These are phyloP conservation scores for Fusarium buxicola DNA, from an alignment of 2,329 filamentous ascomycete species.

Conservation along the genomic window DNA sequence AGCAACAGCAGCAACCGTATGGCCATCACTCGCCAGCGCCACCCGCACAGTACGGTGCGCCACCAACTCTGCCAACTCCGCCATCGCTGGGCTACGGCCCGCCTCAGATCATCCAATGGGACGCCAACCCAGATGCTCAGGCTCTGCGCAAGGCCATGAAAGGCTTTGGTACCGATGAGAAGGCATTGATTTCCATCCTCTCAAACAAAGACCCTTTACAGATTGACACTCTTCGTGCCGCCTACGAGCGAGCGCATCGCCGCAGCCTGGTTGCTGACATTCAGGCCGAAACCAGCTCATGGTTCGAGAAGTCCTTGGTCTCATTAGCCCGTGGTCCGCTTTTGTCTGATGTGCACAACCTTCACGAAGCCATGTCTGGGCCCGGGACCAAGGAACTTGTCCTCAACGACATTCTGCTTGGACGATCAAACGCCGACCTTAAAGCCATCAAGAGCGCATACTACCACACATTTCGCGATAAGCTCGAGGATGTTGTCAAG, in stretches of 20 bases:
- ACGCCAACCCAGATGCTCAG: constrained; percentile 76
- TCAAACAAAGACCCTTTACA: constrained; percentile 82
- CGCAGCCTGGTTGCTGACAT: constrained; percentile 81
- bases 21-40: constrained; percentile 44
- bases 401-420: constrained; percentile 87
- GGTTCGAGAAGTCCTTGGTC: constrained; percentile 80
- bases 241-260: constrained; percentile 73
- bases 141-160: constrained; percentile 87
- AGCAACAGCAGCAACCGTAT: constrained; percentile 32
- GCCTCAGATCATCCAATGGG: constrained; percentile 75
- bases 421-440: constrained; percentile 87
- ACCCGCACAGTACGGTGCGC: constrained; percentile 49
- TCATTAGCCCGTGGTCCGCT: constrained; percentile 84
- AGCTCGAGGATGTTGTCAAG: constrained; percentile 78
- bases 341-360: constrained; percentile 76
- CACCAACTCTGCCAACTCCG: constrained; percentile 65
- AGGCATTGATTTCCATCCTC: constrained; percentile 76
- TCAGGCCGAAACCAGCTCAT: constrained; percentile 79
- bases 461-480: constrained; percentile 71
- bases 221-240: constrained; percentile 73
- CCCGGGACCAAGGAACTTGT: constrained; percentile 87
- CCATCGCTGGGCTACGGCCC: constrained; percentile 81
- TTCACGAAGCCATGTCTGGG: constrained; percentile 80
- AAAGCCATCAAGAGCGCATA: constrained; percentile 87
- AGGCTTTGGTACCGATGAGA: constrained; percentile 91